phyloP scores from a whole-genome alignment of 306 rosid genomes.

The Ziziphus jujuba region DNA sequence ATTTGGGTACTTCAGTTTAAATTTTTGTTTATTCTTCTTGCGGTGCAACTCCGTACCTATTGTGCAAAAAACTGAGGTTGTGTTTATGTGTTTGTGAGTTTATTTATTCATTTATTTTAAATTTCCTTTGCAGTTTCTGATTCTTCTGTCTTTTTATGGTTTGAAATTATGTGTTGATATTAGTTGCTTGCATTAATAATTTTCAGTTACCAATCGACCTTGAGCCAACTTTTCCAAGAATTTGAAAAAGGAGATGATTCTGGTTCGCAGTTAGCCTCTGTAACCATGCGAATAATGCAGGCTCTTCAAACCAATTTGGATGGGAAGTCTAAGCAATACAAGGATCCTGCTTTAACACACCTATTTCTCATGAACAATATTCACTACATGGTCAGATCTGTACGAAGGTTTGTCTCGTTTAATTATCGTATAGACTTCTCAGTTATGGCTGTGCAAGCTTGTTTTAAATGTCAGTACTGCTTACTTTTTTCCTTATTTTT shows the following conservation, averaged over 20 bases:
- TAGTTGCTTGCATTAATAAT: slow-evolving; percentile 22
- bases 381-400: slow-evolving; percentile 94
- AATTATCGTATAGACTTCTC: slow-evolving; percentile 12
- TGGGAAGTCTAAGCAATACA: slow-evolving; percentile 92
- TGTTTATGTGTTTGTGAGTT: no score
- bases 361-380: slow-evolving; percentile 97
- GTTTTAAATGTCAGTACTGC: slow-evolving; percentile 3
- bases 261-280: slow-evolving; percentile 77
- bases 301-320: slow-evolving; percentile 95
- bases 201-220: slow-evolving; percentile 86
- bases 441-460: slow-evolving; percentile 15
- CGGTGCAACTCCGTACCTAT: no score
- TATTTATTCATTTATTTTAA: no score
- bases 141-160: background rate
- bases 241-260: slow-evolving; percentile 64
- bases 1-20: no score
- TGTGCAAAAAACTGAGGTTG: no score
- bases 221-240: slow-evolving; percentile 95
- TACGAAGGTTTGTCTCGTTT: slow-evolving; percentile 62
- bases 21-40: no score
- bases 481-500: slow-evolving; percentile 1
- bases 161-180: slow-evolving; percentile 6
- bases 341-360: slow-evolving; percentile 77
- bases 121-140: background rate
- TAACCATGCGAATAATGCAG: slow-evolving; percentile 92